phyloP scores from a whole-genome alignment of 2,329 filamentous ascomycete genomes.

The Colletotrichum abscissum region DNA sequence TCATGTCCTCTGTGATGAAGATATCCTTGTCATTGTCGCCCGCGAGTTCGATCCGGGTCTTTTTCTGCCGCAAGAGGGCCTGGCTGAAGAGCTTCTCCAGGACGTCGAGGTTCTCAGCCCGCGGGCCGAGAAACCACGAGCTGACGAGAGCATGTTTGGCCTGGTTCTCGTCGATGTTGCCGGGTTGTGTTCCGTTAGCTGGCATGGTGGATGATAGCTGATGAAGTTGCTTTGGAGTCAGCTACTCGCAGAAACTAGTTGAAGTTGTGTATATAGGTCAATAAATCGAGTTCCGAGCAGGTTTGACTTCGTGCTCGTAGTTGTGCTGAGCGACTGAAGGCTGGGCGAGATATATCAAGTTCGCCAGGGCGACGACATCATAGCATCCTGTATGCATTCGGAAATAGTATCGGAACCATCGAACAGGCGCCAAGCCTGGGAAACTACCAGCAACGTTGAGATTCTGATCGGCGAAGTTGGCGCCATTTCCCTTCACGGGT shows the following conservation, averaged over 20 bases:
- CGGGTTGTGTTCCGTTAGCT: background rate
- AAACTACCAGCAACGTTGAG: background rate
- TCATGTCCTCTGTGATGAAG: background rate
- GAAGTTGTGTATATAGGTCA: background rate
- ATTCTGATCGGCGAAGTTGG: no score
- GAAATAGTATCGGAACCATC: background rate
- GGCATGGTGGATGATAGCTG: background rate
- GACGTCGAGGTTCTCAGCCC: slow-evolving; percentile 54
- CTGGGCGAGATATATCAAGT: background rate
- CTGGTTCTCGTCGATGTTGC: background rate
- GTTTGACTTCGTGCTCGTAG: background rate
- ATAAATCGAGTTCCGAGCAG: background rate
- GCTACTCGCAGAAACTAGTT: background rate
- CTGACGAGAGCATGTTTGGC: slow-evolving; percentile 41
- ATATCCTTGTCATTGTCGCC: background rate
- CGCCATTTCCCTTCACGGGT: no score
- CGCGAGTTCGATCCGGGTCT: background rate
- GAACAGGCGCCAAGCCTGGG: background rate
- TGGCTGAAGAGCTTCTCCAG: slow-evolving; percentile 46
- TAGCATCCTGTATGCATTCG: background rate
- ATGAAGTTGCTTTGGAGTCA: background rate
- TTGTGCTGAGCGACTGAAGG: background rate
- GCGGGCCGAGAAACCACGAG: slow-evolving; percentile 55
- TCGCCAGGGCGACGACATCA: background rate
- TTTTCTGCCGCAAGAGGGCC: background rate